Evolutionary conservation across 2,329 filamentous ascomycete genomes (phyloP), one percentile per base, ranked within the genome.

Genomic region (Penicillium sp.): DNA sequence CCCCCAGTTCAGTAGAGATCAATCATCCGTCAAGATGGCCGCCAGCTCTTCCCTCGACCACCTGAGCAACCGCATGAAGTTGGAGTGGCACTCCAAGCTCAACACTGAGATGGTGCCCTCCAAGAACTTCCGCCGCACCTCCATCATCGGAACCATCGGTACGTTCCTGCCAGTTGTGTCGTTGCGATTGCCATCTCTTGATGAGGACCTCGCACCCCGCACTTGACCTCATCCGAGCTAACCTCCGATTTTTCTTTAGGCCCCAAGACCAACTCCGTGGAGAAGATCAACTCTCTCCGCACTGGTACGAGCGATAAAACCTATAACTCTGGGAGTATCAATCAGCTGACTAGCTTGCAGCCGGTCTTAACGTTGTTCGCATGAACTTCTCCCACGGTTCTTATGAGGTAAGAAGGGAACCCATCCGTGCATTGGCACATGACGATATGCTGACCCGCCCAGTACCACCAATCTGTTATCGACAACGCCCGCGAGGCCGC

Each of bases 311-410:
- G n/a, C 28, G 26, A 47, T 59, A 31, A 15, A 35, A 12, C 38
- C n/a, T n/a, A n/a, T n/a, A n/a, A n/a, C n/a, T n/a, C n/a, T n/a
- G n/a, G n/a, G n/a, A n/a, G n/a, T n/a, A n/a, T n/a, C n/a, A n/a
- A n/a, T n/a, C n/a, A n/a, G n/a, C n/a, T n/a, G n/a, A n/a, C n/a
- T n/a, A n/a, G n/a, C n/a, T n/a, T n/a, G n/a, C n/a, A 76, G 85
- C 85, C 59, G 93, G 93, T 74, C 84, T 97, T 66, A 97, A 97
- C 75, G 89, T 98, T 61, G 93, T 97, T 62, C 91, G 93, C 77
- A 98, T 98, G 93, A 98, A 98, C 85, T 97, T 97, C 72, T 95
- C 87, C 59, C 88, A 95, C 74, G 88, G 88, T 65, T 85, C 84
- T 61, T 93, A 97, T 74, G 90, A 85, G 69, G 77, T 79, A n/a